Percentiles rank a stretch among this genome's conserved stretches.
Evolutionary conservation across 306 rosid genomes (phyloP).

Genomic region (Cicer judaicum): DNA sequence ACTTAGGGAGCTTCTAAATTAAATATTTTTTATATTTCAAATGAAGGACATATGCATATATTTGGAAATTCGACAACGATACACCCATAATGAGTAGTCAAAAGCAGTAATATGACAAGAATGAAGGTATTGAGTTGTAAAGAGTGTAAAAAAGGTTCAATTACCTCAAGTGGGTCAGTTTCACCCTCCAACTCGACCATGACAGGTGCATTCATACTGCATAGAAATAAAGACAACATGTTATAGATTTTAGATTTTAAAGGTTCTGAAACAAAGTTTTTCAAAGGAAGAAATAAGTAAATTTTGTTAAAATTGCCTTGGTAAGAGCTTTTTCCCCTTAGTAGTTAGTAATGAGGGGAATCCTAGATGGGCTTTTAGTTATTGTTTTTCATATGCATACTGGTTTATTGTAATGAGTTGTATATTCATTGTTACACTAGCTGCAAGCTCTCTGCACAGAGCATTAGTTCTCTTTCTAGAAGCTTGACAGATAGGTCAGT

Average conservation of each 20-base stretch:
- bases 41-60: neutral
- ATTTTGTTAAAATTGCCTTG: neutral
- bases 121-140: neutral
- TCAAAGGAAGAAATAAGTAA: neutral
- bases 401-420: neutral
- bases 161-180: constrained; percentile 95
- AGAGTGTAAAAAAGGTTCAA: neutral
- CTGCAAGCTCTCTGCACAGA: neutral
- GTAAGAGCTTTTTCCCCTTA: neutral
- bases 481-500: neutral
- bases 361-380: neutral
- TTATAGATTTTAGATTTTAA: neutral
- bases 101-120: constrained; percentile 1
- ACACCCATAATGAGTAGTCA: neutral
- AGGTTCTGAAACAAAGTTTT: neutral
- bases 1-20: constrained; percentile 2
- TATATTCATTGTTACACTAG: neutral
- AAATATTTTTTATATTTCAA: constrained; percentile 1
- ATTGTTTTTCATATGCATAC: constrained; percentile 7
- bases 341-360: neutral
- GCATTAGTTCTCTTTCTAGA: neutral
- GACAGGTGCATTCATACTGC: constrained; percentile 98
- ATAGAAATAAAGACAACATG: constrained; percentile 29
- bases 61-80: constrained; percentile 35
- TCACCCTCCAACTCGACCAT: constrained; percentile 98